Base-by-base conservation (phyloP, 441 rosid genomes). In the Gossypium gossypioides region DNA sequence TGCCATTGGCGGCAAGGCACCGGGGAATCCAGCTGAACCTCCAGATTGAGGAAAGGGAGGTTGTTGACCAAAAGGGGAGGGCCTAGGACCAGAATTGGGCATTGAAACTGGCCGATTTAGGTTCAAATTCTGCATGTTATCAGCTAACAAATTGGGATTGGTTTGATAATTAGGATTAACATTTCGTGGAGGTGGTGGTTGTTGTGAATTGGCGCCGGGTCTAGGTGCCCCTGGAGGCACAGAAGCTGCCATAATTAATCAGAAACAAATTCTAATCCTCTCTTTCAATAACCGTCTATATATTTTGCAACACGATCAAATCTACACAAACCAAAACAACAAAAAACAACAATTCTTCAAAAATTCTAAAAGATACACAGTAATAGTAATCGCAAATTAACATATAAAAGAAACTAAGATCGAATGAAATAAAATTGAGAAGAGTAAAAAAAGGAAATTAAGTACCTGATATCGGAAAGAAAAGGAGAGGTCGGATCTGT, bases 161-260 rank as follows among this genome's bases (percentile, higher is more conserved):
- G 75, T 71, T 68, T 79, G 91, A 75, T 77, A 83, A 74, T 83
- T 85, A 9, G 87, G 84, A 60, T 69, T 77, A 77, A 75, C 78
- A 75, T 85, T 82, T 16, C 89, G 83, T 13, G 85, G 87, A 10
- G 81, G 74, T 58, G 74, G 56, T 68, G 71, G 76, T 68, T 74
- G 61, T 2, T 22, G 83, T 81, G 75, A 72, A 79, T 69, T 78
- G 73, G 72, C 57, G 76, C 81, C 81, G 69, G 86, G 86, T 81
- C 97, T 86, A 62, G 90, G 86, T 75, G 93, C 90, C 91, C 96
- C 98, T 68, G 90, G 97, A 86, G 97, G 96, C 87, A 86, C 83
- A 72, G 84, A 86, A 86, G 92, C 83, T 75, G 83, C 89, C 98
- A 92, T 92, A 71, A 63, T 75, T 22, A 57, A 73, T 64, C 42